These are phyloP conservation scores for Talaromyces sp. DNA, from an alignment of 2,329 filamentous ascomycete genomes.

Conservation along the genomic window DNA sequence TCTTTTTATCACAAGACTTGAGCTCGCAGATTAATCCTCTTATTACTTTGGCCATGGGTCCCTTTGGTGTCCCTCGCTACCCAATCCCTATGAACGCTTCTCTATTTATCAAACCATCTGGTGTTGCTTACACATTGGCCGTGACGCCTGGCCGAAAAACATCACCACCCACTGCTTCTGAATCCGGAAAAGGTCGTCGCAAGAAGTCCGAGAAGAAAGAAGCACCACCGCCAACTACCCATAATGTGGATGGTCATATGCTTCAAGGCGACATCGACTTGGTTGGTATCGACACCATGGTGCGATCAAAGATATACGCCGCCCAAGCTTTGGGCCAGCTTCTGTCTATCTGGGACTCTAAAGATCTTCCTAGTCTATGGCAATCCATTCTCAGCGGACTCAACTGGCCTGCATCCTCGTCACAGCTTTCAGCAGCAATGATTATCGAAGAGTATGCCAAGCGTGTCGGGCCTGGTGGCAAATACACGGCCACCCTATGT, in stretches of 20 bases:
- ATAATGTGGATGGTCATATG: conserved; percentile 97
- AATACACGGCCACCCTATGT: conserved; percentile 37
- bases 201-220: conserved; percentile 82
- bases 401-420: conserved; percentile 70
- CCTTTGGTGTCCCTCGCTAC: conserved; percentile 84
- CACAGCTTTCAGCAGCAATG: conserved; percentile 76
- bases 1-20: conserved; percentile 63
- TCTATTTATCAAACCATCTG: conserved; percentile 90
- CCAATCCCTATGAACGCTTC: conserved; percentile 87
- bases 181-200: conserved; percentile 66
- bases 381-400: conserved; percentile 65
- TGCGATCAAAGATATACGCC: conserved; percentile 83
- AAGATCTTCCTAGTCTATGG: conserved; percentile 48
- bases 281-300: conserved; percentile 80
- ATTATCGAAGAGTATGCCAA: conserved; percentile 85
- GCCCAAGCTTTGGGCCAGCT: conserved; percentile 80
- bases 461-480: conserved; percentile 30
- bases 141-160: conserved; percentile 29
- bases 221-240: conserved; percentile 62
- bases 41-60: conserved; percentile 78
- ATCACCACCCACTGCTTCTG: conserved; percentile 37
- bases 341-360: conserved; percentile 67
- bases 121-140: conserved; percentile 65
- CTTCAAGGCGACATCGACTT: conserved; percentile 95
- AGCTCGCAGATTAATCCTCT: conserved; percentile 71